phyloP scores from a whole-genome alignment of 1,139 yeast genomes.

The Zygosaccharomyces sapae region DNA sequence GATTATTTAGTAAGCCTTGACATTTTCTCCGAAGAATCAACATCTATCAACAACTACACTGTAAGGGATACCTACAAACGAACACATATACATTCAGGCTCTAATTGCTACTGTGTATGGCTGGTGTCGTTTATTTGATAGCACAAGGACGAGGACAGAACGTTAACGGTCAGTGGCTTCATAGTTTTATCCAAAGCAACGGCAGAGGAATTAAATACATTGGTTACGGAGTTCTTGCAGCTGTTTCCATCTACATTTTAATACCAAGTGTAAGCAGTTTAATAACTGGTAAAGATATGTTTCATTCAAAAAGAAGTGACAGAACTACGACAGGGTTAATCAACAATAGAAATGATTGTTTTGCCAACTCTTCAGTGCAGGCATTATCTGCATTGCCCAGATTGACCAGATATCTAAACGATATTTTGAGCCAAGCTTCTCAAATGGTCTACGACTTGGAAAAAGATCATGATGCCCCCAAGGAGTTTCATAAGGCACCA shows the following conservation, averaged over 20 bases:
- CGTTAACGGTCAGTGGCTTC: constrained; percentile 13
- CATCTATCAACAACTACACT: constrained; percentile 4
- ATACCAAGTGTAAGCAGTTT: constrained; percentile 16
- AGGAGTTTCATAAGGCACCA: neutral
- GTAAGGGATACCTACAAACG: constrained; percentile 3
- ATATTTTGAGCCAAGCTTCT: constrained; percentile 32
- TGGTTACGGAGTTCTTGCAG: constrained; percentile 11
- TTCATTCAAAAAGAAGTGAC: constrained; percentile 52
- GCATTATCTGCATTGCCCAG: constrained; percentile 71
- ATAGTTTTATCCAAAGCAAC: constrained; percentile 8
- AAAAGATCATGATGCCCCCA: neutral
- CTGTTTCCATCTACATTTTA: constrained; percentile 17
- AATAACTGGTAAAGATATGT: constrained; percentile 11
- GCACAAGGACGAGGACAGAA: constrained; percentile 7
- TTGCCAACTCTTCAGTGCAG: constrained; percentile 87
- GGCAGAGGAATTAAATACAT: constrained; percentile 8
- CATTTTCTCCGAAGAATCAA: constrained; percentile 1
- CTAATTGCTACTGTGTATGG: constrained; percentile 6
- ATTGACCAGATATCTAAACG: constrained; percentile 58
- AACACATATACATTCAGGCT: neutral
- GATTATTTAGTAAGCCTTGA: neutral
- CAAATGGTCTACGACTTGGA: constrained; percentile 4
- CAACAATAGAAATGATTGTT: constrained; percentile 83
- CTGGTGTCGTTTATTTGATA: constrained; percentile 7
- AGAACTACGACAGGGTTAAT: constrained; percentile 76